phyloP scores from a whole-genome alignment of 805 yeast species.

The Ogataea trehalophila region DNA sequence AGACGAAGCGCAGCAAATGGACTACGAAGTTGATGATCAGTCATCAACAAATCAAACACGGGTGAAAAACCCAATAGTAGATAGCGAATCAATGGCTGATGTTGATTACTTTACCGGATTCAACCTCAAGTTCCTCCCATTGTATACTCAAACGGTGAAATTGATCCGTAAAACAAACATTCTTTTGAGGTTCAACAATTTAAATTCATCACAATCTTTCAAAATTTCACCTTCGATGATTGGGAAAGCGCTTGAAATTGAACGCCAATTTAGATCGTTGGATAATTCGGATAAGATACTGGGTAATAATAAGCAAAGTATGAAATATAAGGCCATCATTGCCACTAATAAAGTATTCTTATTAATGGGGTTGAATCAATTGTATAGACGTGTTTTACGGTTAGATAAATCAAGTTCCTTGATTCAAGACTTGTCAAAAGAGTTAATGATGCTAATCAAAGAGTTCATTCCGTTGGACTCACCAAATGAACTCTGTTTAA shows the following conservation, averaged over 20 bases:
- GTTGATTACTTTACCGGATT: constrained; percentile 65
- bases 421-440: constrained; percentile 44
- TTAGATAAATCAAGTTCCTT: constrained; percentile 41
- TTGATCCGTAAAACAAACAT: constrained; percentile 33
- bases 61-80: not conserved
- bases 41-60: too few relatives aligned
- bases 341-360: constrained; percentile 51
- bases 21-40: constrained; percentile 23
- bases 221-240: constrained; percentile 17
- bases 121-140: constrained; percentile 56
- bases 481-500: constrained; percentile 50
- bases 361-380: constrained; percentile 48
- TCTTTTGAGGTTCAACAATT: constrained; percentile 6
- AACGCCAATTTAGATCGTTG: constrained; percentile 27
- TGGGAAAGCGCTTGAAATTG: constrained; percentile 38
- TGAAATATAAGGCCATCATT: constrained; percentile 26
- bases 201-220: not conserved
- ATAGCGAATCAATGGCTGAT: constrained; percentile 32
- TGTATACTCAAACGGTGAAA: constrained; percentile 45
- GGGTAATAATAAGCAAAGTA: not conserved
- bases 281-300: constrained; percentile 9
- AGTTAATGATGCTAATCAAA: constrained; percentile 34
- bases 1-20: constrained; percentile 16
- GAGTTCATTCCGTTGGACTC: constrained; percentile 39
- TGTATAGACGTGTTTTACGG: constrained; percentile 50